A percentile compares a stretch with the other conserved stretches of the same genome.
These are phyloP conservation scores for Pseudozyma pruni DNA, from an alignment of 1,284 basidiomycete species.

Conservation along the genomic window DNA sequence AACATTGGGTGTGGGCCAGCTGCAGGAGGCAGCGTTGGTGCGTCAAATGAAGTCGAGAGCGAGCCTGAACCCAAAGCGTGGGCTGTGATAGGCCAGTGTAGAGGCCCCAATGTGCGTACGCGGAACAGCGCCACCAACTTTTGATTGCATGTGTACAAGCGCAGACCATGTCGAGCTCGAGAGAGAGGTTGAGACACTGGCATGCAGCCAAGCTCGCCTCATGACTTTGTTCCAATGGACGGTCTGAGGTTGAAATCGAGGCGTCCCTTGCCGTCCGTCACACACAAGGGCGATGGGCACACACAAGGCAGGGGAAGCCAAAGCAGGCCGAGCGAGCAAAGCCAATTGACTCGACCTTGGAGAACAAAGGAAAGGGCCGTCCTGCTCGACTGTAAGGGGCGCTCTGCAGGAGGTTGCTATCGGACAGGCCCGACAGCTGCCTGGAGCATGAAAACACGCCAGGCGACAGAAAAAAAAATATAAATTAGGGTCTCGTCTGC, in stretches of 20 bases:
- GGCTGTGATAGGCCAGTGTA: conserved; percentile 25
- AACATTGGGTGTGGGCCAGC: not conserved
- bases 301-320: no score
- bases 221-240: no score
- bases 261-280: no score
- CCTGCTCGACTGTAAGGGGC: conserved; percentile 2
- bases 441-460: not conserved
- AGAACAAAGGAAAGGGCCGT: not conserved
- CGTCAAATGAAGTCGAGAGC: conserved; percentile 15
- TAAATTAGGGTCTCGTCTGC: conserved; percentile 1
- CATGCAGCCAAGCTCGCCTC: no score
- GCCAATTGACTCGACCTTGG: not conserved
- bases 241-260: no score
- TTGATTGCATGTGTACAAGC: not conserved
- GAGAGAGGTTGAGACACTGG: not conserved
- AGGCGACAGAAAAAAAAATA: not conserved
- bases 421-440: not conserved
- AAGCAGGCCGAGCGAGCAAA: no score
- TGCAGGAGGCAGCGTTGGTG: conserved; percentile 9
- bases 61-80: conserved; percentile 3
- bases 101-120: not conserved
- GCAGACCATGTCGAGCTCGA: not conserved
- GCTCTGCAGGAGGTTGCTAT: conserved; percentile 5
- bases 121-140: conserved; percentile 16
- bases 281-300: no score